Conservation (phyloP, 2,329 filamentous ascomycete species). For the Chaetomium sp. region DNA sequence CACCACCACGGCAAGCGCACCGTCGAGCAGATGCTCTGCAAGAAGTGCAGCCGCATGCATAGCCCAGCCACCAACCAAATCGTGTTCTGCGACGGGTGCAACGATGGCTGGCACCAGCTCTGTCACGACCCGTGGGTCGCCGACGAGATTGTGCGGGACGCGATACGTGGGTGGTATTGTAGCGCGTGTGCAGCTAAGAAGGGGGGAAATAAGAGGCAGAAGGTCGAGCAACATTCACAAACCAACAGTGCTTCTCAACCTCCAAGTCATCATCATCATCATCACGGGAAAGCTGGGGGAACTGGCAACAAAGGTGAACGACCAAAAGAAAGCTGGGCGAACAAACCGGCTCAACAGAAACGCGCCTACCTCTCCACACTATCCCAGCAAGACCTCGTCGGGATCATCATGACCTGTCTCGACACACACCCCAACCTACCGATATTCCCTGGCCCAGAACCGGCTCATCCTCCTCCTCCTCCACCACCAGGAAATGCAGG, state of each 20-base stretch:
- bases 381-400: slow-evolving; percentile 55
- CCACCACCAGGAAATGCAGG: neutral
- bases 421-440: slow-evolving; percentile 58
- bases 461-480: neutral
- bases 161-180: slow-evolving; percentile 64
- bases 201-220: slow-evolving; percentile 34
- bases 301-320: slow-evolving; percentile 11
- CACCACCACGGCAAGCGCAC: slow-evolving; percentile 50
- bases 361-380: slow-evolving; percentile 57
- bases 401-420: slow-evolving; percentile 56
- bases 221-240: slow-evolving; percentile 20
- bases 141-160: slow-evolving; percentile 61
- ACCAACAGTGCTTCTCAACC: too few relatives aligned
- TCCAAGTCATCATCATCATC: slow-evolving; percentile 12
- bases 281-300: slow-evolving; percentile 13
- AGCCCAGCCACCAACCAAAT: slow-evolving; percentile 71
- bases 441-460: slow-evolving; percentile 42
- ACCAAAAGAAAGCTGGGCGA: slow-evolving; percentile 31
- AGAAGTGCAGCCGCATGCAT: slow-evolving; percentile 64
- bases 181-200: slow-evolving; percentile 48
- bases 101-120: slow-evolving; percentile 71
- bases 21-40: slow-evolving; percentile 58
- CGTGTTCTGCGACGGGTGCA: slow-evolving; percentile 80
- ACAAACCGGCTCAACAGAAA: slow-evolving; percentile 43
- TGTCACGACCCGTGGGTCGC: slow-evolving; percentile 72